phyloP scores from a whole-genome alignment of 2,329 filamentous ascomycete species.

The Arthrobotrys iridis region DNA sequence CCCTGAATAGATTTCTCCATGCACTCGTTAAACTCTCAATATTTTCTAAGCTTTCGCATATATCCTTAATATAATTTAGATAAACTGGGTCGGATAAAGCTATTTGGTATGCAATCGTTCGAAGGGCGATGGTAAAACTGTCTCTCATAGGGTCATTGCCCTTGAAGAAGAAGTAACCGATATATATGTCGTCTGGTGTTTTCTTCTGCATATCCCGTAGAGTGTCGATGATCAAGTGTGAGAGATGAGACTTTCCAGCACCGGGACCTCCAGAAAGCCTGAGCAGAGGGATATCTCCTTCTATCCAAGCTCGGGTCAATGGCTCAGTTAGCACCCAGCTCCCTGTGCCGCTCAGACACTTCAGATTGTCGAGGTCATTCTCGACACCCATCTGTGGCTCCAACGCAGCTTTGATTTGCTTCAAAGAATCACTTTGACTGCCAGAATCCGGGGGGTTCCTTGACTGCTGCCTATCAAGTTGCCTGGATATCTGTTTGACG shows the following conservation, averaged over 20 bases:
- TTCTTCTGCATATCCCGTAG: not conserved
- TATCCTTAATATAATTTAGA: not conserved
- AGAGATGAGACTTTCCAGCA: not conserved
- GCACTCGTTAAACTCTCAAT: not conserved
- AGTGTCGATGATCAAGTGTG: not conserved
- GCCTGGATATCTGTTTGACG: not conserved
- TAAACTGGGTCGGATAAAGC: not conserved
- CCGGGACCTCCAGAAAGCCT: not conserved
- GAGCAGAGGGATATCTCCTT: not conserved
- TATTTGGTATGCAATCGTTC: conserved; percentile 1
- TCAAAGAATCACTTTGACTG: not conserved
- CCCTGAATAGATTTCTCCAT: not conserved
- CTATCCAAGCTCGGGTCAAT: not conserved
- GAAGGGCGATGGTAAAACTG: not conserved
- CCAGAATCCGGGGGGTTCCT: no score
- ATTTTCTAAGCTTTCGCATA: not conserved
- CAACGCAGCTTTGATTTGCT: not conserved
- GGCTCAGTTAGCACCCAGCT: not conserved
- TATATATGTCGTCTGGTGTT: not conserved
- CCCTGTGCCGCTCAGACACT: not conserved
- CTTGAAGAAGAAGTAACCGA: conserved; percentile 18
- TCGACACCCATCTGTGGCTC: not conserved
- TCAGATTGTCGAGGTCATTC: not conserved
- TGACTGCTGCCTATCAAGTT: not conserved
- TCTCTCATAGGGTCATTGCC: not conserved